Percentiles rank a stretch among this genome's conserved stretches.
Conservation (phyloP, 768 basidiomycete species). For the Mycena vitilis region DNA sequence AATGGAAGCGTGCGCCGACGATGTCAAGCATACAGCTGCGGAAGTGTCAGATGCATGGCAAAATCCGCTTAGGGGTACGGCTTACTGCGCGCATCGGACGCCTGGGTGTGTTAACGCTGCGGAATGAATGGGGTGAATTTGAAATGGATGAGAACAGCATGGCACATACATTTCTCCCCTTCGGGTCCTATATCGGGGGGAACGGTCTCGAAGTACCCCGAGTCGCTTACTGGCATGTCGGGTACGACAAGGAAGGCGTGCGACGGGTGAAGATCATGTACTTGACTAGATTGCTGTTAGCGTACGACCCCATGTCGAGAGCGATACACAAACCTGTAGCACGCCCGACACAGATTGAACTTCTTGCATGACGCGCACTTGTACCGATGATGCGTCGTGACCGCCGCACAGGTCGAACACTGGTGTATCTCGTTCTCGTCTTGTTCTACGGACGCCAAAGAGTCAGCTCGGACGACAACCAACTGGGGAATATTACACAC, state of each 20-base stretch:
- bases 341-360: constrained; percentile 85
- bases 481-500: constrained; percentile 57
- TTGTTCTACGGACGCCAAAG: constrained; percentile 55
- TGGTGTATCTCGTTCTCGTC: constrained; percentile 72
- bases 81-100: constrained; percentile 90
- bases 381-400: constrained; percentile 73
- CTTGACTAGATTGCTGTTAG: constrained; percentile 64
- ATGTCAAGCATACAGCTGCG: constrained; percentile 88
- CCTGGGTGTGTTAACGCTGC: constrained; percentile 82
- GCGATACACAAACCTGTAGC: constrained; percentile 71
- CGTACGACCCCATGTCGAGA: constrained; percentile 11
- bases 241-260: constrained; percentile 88
- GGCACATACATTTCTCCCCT: constrained; percentile 71
- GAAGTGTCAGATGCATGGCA: background rate
- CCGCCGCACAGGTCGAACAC: constrained; percentile 86
- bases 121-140: background rate
- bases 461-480: constrained; percentile 14
- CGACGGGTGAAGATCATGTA: constrained; percentile 90
- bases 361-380: constrained; percentile 87
- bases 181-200: constrained; percentile 50
- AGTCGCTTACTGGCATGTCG: constrained; percentile 62
- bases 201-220: constrained; percentile 47
- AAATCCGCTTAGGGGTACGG: constrained; percentile 26
- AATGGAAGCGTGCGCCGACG: constrained; percentile 92
- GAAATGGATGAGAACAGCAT: background rate